Evolutionary conservation across 257 asterid species (phyloP), one percentile per base, ranked within the genome.

Genomic region (Rhazya stricta): DNA sequence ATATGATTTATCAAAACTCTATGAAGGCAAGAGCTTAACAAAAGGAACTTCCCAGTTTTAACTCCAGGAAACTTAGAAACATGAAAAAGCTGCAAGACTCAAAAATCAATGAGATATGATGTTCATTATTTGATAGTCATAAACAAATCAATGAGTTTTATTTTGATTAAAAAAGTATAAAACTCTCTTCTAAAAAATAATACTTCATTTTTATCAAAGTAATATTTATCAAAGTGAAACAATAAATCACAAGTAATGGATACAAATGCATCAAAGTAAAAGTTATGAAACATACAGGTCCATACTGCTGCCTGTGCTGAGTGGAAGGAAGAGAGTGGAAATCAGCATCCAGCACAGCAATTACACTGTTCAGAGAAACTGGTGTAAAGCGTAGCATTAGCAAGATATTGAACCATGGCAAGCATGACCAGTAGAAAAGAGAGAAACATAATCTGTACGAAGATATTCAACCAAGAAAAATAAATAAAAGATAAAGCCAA

Each of bases 271-370:
- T 30, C 75, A 61, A 29, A 15, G 6, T 27, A 29, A 29, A 53
- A 32, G 51, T 67, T 27, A 54, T 30, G 43, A 68, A 67, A 88
- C 99, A 76, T 88, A 95, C 99, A 74, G 99, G 98, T 69, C 99
- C 99, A 79, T 95, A 92, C 84, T 91, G 99, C 85, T 95, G 95
- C 76, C 99, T 81, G 82, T 95, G 98, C 83, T 91, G 97, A 81
- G 94, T 88, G 70, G 99, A 86, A 70, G 99, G 96, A 66, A 95
- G 99, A 57, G 98, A 91, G 84, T 95, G 99, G 80, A 95, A 92
- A 84, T 95, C 99, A 81, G 96, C 90, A 86, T 95, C 98, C 81
- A 95, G 74, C 70, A 95, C 96, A 34, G 98, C 98, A 83, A 95
- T 95, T 45, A 95, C 99, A 83, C 99, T 89, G 87, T 91, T 89